phyloP scores from a whole-genome alignment of 176 grass and related monocot genomes.

The barley (Hordeum vulgare) region MorexV3_pseudomolecules_assembly NC_058521.1:96690520-96691019 shows the following conservation, averaged over 20 bases:
- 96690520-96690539: slow-evolving; percentile 3
- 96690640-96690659: not conserved
- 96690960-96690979: not conserved
- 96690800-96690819: not conserved
- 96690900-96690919: not conserved
- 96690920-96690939: not conserved
- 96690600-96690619: no score
- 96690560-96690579: not conserved
- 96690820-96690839: not conserved
- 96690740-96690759: not conserved
- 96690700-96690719: not conserved
- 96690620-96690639: not conserved
- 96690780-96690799: not conserved
- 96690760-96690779: not conserved
- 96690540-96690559: slow-evolving; percentile 18
- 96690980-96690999: not conserved
- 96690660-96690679: not conserved
- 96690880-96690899: not conserved
- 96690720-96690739: not conserved
- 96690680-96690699: not conserved
- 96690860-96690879: not conserved
- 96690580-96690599: not conserved
- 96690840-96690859: not conserved
- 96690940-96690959: not conserved
- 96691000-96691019: not conserved